Evolutionary conservation across 768 basidiomycete species (phyloP).

Genomic region (Hortiboletus campestris): DNA sequence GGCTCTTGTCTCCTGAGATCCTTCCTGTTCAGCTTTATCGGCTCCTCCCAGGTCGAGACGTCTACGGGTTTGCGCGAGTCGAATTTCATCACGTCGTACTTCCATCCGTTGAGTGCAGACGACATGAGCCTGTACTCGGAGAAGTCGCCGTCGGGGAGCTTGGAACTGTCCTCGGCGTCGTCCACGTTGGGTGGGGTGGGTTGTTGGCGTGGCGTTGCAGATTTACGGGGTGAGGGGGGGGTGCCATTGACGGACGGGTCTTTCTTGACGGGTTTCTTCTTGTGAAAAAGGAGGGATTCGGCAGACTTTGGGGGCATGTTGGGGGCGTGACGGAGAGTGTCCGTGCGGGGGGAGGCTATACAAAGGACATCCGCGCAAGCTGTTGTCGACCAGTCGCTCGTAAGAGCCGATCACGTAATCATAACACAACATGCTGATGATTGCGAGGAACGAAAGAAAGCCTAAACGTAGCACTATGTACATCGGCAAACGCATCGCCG

Average conservation of each 20-base stretch:
- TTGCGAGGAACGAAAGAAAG: slow-evolving; percentile 5
- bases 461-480: slow-evolving; percentile 28
- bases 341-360: not conserved
- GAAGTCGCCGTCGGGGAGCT: slow-evolving; percentile 66
- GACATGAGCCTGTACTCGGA: slow-evolving; percentile 79
- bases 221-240: slow-evolving; percentile 34
- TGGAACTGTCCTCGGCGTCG: slow-evolving; percentile 50
- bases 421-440: slow-evolving; percentile 3
- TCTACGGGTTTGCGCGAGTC: slow-evolving; percentile 73
- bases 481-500: slow-evolving; percentile 22
- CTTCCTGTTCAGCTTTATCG: slow-evolving; percentile 87
- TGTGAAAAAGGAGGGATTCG: slow-evolving; percentile 63
- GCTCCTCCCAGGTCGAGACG: slow-evolving; percentile 62
- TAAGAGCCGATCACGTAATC: slow-evolving; percentile 28
- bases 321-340: not conserved
- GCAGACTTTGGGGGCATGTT: slow-evolving; percentile 31
- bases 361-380: slow-evolving; percentile 1
- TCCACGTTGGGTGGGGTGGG: slow-evolving; percentile 39
- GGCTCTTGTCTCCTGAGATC: slow-evolving; percentile 57
- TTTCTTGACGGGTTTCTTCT: slow-evolving; percentile 48
- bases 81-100: slow-evolving; percentile 92
- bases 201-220: slow-evolving; percentile 39
- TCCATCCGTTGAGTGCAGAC: slow-evolving; percentile 80
- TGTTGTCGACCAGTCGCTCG: slow-evolving; percentile 4
- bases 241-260: slow-evolving; percentile 15